Conservation (phyloP, 2,329 filamentous ascomycete species). For the Pseudonectria buxi region DNA sequence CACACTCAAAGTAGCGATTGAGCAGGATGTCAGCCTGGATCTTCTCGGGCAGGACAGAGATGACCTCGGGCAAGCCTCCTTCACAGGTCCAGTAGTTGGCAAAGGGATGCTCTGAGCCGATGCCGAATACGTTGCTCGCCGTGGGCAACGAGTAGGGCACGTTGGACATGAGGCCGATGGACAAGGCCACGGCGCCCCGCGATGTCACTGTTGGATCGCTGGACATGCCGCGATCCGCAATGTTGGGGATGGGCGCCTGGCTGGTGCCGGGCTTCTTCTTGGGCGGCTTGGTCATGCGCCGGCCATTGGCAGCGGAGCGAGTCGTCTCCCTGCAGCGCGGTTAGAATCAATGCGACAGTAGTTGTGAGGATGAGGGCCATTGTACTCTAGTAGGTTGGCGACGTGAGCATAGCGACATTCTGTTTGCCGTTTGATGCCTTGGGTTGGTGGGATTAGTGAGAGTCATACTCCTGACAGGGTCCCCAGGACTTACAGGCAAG, state of each 20-base stretch:
- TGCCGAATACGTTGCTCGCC: slow-evolving; percentile 73
- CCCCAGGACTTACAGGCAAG: slow-evolving; percentile 48
- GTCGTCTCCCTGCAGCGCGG: slow-evolving; percentile 45
- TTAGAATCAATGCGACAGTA: slow-evolving; percentile 8
- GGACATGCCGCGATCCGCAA: slow-evolving; percentile 47
- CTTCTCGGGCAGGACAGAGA: slow-evolving; percentile 69
- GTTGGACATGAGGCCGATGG: slow-evolving; percentile 60
- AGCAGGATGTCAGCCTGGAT: slow-evolving; percentile 66
- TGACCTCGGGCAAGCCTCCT: slow-evolving; percentile 67
- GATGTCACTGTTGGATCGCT: slow-evolving; percentile 38
- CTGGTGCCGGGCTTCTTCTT: slow-evolving; percentile 42
- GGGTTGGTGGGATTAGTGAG: slow-evolving; percentile 19
- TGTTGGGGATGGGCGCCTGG: slow-evolving; percentile 43
- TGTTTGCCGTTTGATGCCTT: slow-evolving; percentile 69
- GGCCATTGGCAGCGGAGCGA: slow-evolving; percentile 44
- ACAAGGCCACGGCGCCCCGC: slow-evolving; percentile 47
- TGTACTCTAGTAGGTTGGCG: slow-evolving; percentile 69
- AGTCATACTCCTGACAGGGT: too few species aligned
- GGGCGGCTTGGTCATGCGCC: slow-evolving; percentile 51
- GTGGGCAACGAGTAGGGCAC: slow-evolving; percentile 65
- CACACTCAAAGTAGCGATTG: slow-evolving; percentile 58
- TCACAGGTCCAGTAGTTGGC: slow-evolving; percentile 81
- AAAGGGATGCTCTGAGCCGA: slow-evolving; percentile 71
- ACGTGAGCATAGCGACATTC: slow-evolving; percentile 69
- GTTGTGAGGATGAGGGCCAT: slow-evolving; percentile 8